These are phyloP conservation scores for Arthrinium phaeospermum DNA, from an alignment of 2,329 filamentous ascomycete genomes.

Conservation along the genomic window DNA sequence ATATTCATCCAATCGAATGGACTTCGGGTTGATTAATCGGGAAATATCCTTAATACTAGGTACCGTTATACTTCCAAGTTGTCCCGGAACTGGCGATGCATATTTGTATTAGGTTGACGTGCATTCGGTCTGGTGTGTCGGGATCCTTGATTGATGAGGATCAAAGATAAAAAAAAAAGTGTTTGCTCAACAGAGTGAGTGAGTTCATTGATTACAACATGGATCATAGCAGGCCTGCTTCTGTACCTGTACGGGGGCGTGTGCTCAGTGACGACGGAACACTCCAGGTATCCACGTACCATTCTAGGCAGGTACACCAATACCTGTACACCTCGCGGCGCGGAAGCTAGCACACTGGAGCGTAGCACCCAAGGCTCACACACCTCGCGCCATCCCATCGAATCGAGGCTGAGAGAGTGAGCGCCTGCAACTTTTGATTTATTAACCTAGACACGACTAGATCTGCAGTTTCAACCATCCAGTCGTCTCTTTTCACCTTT, in stretches of 20 bases:
- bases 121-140: neutral
- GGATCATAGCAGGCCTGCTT: neutral
- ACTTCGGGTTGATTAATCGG: neutral
- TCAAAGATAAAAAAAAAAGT: neutral
- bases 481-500: slow-evolving; percentile 13
- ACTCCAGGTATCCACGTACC: slow-evolving; percentile 3
- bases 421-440: slow-evolving; percentile 14
- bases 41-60: neutral
- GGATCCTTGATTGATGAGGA: too few relatives aligned
- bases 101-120: neutral
- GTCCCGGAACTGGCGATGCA: neutral
- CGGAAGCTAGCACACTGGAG: neutral
- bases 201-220: neutral
- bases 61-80: neutral
- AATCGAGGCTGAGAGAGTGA: slow-evolving; percentile 9
- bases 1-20: neutral
- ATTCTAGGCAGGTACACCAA: slow-evolving; percentile 10
- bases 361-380: slow-evolving; percentile 14
- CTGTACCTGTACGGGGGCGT: neutral
- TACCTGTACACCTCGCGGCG: neutral
- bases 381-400: slow-evolving; percentile 11
- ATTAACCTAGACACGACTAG: slow-evolving; percentile 11
- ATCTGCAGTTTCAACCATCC: slow-evolving; percentile 11
- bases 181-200: neutral
- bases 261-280: neutral